These are phyloP conservation scores for Haplographium delicatum DNA, from an alignment of 495 filamentous ascomycete genomes.

Conservation along the genomic window DNA sequence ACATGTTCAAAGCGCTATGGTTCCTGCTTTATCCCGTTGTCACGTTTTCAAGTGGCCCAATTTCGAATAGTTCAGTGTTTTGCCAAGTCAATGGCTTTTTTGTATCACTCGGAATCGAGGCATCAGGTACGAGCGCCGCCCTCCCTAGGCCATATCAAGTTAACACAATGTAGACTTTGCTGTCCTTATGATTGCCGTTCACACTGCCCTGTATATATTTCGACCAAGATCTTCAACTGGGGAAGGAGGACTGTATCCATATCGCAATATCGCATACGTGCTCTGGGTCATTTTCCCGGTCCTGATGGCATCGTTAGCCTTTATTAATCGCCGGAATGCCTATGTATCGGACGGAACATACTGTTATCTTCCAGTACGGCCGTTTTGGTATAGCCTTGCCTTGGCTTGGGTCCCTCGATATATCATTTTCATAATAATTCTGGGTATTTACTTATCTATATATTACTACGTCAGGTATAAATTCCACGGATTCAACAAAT, in stretches of 20 bases:
- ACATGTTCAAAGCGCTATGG: slow-evolving; percentile 62
- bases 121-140: slow-evolving; percentile 50
- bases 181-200: slow-evolving; percentile 64
- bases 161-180: slow-evolving; percentile 48
- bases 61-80: slow-evolving; percentile 46
- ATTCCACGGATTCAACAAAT: slow-evolving; percentile 21
- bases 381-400: slow-evolving; percentile 59
- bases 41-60: slow-evolving; percentile 35
- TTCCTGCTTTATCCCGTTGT: slow-evolving; percentile 57
- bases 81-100: slow-evolving; percentile 67
- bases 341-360: slow-evolving; percentile 58
- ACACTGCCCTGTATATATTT: slow-evolving; percentile 65
- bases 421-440: slow-evolving; percentile 54
- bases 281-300: slow-evolving; percentile 52
- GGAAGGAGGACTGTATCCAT: slow-evolving; percentile 61
- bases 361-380: slow-evolving; percentile 60
- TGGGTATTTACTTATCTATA: slow-evolving; percentile 58
- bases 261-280: slow-evolving; percentile 50
- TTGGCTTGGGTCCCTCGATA: slow-evolving; percentile 71
- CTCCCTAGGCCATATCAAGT: no score
- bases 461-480: slow-evolving; percentile 55
- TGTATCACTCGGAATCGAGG: slow-evolving; percentile 57
- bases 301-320: slow-evolving; percentile 56
- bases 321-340: slow-evolving; percentile 46
- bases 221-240: slow-evolving; percentile 39